phyloP scores from a whole-genome alignment of 1,139 yeast species.

The Suhomyces choctaworum region DNA sequence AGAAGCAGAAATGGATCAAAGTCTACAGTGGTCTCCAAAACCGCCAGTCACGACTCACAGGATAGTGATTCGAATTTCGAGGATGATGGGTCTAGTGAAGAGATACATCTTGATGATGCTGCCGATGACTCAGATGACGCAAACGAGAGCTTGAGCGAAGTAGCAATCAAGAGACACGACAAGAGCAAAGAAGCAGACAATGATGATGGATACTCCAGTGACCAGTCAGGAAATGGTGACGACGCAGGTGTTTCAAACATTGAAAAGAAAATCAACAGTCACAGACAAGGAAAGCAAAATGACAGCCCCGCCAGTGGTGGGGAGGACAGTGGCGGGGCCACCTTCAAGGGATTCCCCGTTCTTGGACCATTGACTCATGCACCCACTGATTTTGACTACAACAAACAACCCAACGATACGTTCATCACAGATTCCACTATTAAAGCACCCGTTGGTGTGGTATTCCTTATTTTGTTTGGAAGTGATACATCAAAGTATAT shows the following conservation, averaged over 20 bases:
- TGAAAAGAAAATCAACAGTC: constrained; percentile 10
- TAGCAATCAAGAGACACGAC: constrained; percentile 8
- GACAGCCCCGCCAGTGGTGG: constrained; percentile 3
- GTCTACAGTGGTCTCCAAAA: constrained; percentile 13
- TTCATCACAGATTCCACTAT: constrained; percentile 61
- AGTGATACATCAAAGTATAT: constrained; percentile 60
- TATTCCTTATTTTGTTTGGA: constrained; percentile 72
- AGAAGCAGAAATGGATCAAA: constrained; percentile 15
- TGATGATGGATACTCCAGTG: constrained; percentile 8
- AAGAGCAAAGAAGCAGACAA: constrained; percentile 5
- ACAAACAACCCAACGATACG: constrained; percentile 59
- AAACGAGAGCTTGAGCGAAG: constrained; percentile 7
- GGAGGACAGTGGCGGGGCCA: constrained; percentile 11
- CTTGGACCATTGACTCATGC: constrained; percentile 43
- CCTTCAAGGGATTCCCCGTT: constrained; percentile 38
- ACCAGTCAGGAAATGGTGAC: constrained; percentile 4
- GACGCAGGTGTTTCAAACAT: constrained; percentile 12
- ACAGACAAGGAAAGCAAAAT: constrained; percentile 2
- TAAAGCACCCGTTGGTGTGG: constrained; percentile 80
- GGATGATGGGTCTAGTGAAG: constrained; percentile 5
- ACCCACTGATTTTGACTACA: constrained; percentile 43
- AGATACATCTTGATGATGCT: constrained; percentile 8
- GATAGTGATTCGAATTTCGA: constrained; percentile 5
- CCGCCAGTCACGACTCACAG: constrained; percentile 12
- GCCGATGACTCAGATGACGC: constrained; percentile 10